phyloP scores from a whole-genome alignment of 192 early-diverging fungal genomes.

The Coemansia sp. region DNA sequence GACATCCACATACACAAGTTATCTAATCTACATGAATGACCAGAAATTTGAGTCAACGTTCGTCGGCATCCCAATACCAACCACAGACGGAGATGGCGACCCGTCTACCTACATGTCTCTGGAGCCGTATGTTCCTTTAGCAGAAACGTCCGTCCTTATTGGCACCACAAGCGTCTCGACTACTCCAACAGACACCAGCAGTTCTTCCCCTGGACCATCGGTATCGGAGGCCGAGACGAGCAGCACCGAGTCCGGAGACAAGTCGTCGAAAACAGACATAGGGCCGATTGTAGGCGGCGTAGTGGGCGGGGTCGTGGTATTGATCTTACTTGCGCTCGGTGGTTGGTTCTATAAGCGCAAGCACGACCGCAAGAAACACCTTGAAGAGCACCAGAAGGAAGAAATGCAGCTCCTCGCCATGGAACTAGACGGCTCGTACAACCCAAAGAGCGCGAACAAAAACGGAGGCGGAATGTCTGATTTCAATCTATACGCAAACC shows the following conservation, averaged over 20 bases:
- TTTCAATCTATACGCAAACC: constrained; percentile 18
- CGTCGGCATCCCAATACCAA: constrained; percentile 32
- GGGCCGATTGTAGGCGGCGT: constrained; percentile 36
- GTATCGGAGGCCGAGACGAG: not conserved
- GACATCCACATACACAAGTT: constrained; percentile 29
- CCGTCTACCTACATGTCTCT: constrained; percentile 26
- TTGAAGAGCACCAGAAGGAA: constrained; percentile 43
- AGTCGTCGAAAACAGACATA: constrained; percentile 15
- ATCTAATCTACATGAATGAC: constrained; percentile 45
- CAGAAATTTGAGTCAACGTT: constrained; percentile 22
- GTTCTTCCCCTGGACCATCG: not conserved
- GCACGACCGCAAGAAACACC: constrained; percentile 33
- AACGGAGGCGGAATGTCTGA: constrained; percentile 16
- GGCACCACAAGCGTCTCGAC: not conserved
- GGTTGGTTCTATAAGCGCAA: constrained; percentile 40
- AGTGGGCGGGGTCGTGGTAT: constrained; percentile 23
- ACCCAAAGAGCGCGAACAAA: constrained; percentile 20
- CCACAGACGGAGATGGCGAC: constrained; percentile 27
- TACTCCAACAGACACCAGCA: not conserved
- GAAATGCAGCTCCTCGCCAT: constrained; percentile 48
- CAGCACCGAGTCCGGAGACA: not conserved
- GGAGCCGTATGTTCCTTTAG: not conserved
- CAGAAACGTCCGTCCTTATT: not conserved
- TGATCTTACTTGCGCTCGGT: constrained; percentile 19
- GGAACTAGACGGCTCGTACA: constrained; percentile 47